These are phyloP conservation scores for Erysimum pusillum DNA, from an alignment of 441 rosid genomes.

Conservation along the genomic window DNA sequence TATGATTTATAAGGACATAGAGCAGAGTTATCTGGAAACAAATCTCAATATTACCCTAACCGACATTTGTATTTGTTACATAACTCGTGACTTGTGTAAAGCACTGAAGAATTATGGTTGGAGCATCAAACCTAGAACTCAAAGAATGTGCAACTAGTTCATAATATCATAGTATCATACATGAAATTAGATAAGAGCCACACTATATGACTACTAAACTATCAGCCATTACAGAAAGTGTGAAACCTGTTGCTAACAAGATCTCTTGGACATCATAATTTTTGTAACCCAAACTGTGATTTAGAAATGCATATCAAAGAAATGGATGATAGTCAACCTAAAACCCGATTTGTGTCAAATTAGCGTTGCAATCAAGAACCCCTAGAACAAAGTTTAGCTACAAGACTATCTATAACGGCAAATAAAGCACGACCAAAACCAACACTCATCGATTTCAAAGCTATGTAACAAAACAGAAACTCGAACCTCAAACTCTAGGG, in stretches of 20 bases:
- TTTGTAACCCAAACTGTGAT: not conserved
- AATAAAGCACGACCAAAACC: not conserved
- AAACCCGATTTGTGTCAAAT: not conserved
- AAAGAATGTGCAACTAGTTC: slow-evolving; percentile 1
- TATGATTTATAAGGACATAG: not conserved
- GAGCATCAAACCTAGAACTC: slow-evolving; percentile 10
- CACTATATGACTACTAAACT: not conserved
- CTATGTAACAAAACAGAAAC: not conserved
- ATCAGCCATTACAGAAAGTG: not conserved
- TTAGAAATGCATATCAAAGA: not conserved
- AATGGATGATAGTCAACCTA: not conserved
- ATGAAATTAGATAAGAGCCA: not conserved
- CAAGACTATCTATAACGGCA: not conserved
- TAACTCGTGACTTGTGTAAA: not conserved
- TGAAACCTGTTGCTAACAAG: not conserved
- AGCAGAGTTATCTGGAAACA: not conserved
- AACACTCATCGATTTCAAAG: not conserved
- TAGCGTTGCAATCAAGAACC: not conserved
- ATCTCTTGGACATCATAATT: not conserved
- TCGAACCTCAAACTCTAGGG: slow-evolving; percentile 75
- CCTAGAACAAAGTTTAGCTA: slow-evolving; percentile 8
- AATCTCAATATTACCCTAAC: not conserved
- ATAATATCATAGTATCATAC: slow-evolving; percentile 3
- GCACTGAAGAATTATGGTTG: not conserved
- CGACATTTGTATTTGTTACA: not conserved